A percentile compares a stretch with the other conserved stretches of the same genome.
These are phyloP conservation scores for Debaryomycetaceae sp. DNA, from an alignment of 1,139 yeast species.

Conservation along the genomic window DNA sequence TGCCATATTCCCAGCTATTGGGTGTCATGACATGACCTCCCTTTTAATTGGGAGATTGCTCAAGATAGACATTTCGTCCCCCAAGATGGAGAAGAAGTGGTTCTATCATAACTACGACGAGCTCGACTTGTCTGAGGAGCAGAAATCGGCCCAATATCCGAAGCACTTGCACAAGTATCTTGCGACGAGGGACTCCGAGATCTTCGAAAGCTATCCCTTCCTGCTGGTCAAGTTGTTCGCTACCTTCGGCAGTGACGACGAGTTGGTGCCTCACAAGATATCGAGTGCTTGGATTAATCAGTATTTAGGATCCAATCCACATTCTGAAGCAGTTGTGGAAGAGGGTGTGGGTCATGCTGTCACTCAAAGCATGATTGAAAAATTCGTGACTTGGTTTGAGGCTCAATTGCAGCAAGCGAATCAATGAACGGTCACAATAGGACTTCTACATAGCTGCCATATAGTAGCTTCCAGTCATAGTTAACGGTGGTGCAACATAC, in stretches of 20 bases:
- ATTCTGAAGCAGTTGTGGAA: constrained; percentile 24
- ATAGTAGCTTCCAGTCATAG: neutral
- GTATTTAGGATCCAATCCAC: constrained; percentile 25
- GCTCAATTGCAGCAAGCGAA: neutral
- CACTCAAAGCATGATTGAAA: constrained; percentile 34
- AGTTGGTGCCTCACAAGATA: constrained; percentile 34
- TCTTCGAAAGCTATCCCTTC: constrained; percentile 37
- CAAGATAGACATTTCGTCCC: constrained; percentile 12
- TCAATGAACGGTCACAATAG: too few relatives aligned
- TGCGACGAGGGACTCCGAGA: constrained; percentile 24
- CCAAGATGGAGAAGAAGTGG: constrained; percentile 23
- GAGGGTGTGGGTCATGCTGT: constrained; percentile 35
- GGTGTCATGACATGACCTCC: constrained; percentile 42
- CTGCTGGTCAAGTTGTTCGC: constrained; percentile 33
- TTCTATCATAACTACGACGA: constrained; percentile 37
- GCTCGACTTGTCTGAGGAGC: constrained; percentile 25
- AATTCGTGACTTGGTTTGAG: constrained; percentile 32
- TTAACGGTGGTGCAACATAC: neutral
- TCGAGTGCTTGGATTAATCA: constrained; percentile 33
- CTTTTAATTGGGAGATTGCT: constrained; percentile 39
- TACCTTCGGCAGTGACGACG: constrained; percentile 34
- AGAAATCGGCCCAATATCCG: constrained; percentile 26
- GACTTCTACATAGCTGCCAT: too few relatives aligned
- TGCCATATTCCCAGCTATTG: constrained; percentile 46
- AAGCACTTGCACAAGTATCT: constrained; percentile 34